Evolutionary conservation across 805 yeast species (phyloP).

Genomic region (Blastobotrys peoriensis): DNA sequence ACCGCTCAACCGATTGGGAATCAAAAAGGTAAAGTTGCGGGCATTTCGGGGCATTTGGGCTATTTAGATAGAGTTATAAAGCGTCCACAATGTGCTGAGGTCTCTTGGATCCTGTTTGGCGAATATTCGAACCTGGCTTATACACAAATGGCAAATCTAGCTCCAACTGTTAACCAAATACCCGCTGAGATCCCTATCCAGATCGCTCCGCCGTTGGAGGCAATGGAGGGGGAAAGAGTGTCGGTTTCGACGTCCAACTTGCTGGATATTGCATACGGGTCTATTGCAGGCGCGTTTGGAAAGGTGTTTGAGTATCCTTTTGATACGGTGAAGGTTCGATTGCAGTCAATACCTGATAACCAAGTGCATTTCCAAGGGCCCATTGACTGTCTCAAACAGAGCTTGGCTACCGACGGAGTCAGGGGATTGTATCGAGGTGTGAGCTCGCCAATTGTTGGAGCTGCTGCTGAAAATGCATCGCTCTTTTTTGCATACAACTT

Average conservation of each 20-base stretch:
- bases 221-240: too few relatives aligned
- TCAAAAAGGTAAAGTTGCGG: too few relatives aligned
- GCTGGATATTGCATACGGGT: constrained; percentile 29
- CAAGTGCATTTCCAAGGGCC: constrained; percentile 53
- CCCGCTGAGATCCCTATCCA: too few relatives aligned
- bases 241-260: constrained; percentile 2
- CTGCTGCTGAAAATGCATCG: constrained; percentile 82
- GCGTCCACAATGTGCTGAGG: too few relatives aligned
- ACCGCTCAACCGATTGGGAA: too few relatives aligned
- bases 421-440: constrained; percentile 75
- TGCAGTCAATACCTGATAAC: constrained; percentile 66
- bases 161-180: too few relatives aligned
- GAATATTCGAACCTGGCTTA: too few relatives aligned
- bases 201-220: too few relatives aligned
- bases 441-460: constrained; percentile 78
- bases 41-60: too few relatives aligned
- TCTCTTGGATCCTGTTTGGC: too few relatives aligned
- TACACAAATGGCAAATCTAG: too few relatives aligned
- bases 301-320: constrained; percentile 87
- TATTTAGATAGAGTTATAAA: too few relatives aligned
- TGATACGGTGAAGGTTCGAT: constrained; percentile 84
- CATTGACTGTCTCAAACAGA: constrained; percentile 54
- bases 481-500: constrained; percentile 46
- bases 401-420: constrained; percentile 64
- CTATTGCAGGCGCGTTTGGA: constrained; percentile 71